Evolutionary conservation across 169 alveolate genomes (phyloP), one percentile per base, ranked within the genome.

Genomic region (Cryptosporidium viatorum): DNA sequence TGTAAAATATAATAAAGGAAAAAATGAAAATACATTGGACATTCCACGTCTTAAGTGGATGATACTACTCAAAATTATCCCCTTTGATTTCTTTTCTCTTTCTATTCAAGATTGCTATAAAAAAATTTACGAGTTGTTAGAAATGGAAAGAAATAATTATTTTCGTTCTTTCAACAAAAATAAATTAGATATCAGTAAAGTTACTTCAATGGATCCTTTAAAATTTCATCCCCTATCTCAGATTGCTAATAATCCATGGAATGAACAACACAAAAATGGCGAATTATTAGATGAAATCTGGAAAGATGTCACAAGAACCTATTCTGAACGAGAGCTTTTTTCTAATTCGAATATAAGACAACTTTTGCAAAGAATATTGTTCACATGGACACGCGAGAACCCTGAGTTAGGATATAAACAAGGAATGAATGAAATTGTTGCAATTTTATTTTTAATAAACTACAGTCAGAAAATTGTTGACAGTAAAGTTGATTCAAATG

Each of bases 381-480:
- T 95, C 84, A 94, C 94, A 33, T 96, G 97, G 96, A 92, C 96
- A 16, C 93, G 89, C 68, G 92, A 93, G 68, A 95, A 95, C 73
- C 70, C 92, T 51, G 97, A 95, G 48, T 91, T 95, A 58, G 95
- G 97, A 12, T 96, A 96, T 71, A 94, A 94, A 91, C 96, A 95
- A 84, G 93, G 89, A 33, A 80, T 80, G 89, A 80, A 80, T 41
- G 89, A 80, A 29, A 45, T 80, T 43, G 89, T 69, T n/a, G 89
- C 89, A 62, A 62, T 80, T 41, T 39, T 80, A 2, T 80, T 80
- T 41, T 45, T 62, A 31, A 62, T 80, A 43, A 80, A 80, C 26
- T 26, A 37, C 14, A 62, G 89, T 80, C 86, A 73, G 35, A 73
- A 70, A 35, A 45, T 48, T 26, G 2, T 33, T 45, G 37, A 26